Evolutionary conservation across 495 filamentous ascomycete species (phyloP).

Genomic region (Aspergillus cavernicola): DNA sequence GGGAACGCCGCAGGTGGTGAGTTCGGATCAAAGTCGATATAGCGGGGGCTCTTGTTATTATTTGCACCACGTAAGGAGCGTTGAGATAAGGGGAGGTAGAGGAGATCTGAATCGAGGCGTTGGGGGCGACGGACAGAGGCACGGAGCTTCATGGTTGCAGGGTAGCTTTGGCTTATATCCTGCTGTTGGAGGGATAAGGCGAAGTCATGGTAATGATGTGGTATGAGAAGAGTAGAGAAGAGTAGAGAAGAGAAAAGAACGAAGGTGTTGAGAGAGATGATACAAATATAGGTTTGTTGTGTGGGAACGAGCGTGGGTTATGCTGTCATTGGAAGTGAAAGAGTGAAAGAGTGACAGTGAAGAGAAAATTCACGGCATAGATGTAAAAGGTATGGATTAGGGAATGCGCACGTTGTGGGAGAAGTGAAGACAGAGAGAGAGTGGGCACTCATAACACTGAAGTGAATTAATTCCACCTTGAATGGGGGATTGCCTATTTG

Average conservation of each 20-base stretch:
- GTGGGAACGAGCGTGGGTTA: not conserved
- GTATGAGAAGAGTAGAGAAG: too few species aligned
- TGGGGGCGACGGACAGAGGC: conserved; percentile 17
- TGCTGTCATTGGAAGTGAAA: not conserved
- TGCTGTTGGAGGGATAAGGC: not conserved
- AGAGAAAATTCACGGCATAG: not conserved
- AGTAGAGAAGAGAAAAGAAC: not conserved
- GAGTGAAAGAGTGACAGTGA: not conserved
- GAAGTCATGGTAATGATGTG: too few species aligned
- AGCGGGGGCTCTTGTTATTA: not conserved
- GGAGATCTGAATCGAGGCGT: conserved; percentile 18
- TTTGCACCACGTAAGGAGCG: not conserved
- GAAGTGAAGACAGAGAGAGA: too few species aligned
- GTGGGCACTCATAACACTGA: too few species aligned
- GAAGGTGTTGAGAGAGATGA: not conserved
- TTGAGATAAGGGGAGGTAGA: conserved; percentile 1
- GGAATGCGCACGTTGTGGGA: too few species aligned
- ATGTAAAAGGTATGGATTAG: too few species aligned
- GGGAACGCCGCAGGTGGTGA: conserved; percentile 44
- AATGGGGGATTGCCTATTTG: too few species aligned
- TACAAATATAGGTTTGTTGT: not conserved
- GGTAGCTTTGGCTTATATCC: not conserved
- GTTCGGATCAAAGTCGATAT: conserved; percentile 38
- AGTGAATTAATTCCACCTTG: too few species aligned
- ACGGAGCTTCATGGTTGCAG: conserved; percentile 20